phyloP scores from a whole-genome alignment of 2,329 filamentous ascomycete genomes.

The Blastomyces emzantsi region DNA sequence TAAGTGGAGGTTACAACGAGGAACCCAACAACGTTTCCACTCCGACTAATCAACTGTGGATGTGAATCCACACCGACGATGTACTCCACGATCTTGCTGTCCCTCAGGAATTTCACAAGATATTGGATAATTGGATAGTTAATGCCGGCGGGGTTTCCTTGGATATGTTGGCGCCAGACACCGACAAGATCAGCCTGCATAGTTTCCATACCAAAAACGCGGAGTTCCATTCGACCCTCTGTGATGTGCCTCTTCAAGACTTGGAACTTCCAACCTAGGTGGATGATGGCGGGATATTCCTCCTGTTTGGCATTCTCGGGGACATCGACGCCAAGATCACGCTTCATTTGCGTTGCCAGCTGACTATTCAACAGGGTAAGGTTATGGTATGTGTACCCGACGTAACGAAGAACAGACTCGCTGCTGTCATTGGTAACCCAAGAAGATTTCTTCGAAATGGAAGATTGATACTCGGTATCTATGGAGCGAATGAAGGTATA shows the following conservation, averaged over 20 bases:
- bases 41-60: slow-evolving; percentile 74
- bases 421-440: slow-evolving; percentile 37
- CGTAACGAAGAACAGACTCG: slow-evolving; percentile 27
- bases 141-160: slow-evolving; percentile 33
- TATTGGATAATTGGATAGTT: slow-evolving; percentile 53
- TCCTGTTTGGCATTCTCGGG: slow-evolving; percentile 22
- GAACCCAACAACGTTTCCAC: slow-evolving; percentile 78
- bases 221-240: slow-evolving; percentile 83
- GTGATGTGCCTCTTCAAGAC: slow-evolving; percentile 63
- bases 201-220: slow-evolving; percentile 65
- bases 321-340: slow-evolving; percentile 29
- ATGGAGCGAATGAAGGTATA: slow-evolving; percentile 27
- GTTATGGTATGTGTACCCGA: slow-evolving; percentile 26
- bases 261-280: slow-evolving; percentile 58
- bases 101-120: slow-evolving; percentile 59
- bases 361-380: slow-evolving; percentile 25
- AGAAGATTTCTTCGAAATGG: slow-evolving; percentile 35
- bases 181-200: slow-evolving; percentile 63
- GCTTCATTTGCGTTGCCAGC: slow-evolving; percentile 27
- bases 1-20: slow-evolving; percentile 71
- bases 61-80: slow-evolving; percentile 86
- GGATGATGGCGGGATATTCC: slow-evolving; percentile 29
- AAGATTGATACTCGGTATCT: slow-evolving; percentile 31
- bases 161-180: slow-evolving; percentile 54
- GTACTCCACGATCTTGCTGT: slow-evolving; percentile 69